Base-by-base conservation (phyloP, 2,329 filamentous ascomycete genomes). In the Myriosclerotinia scirpicola region DNA sequence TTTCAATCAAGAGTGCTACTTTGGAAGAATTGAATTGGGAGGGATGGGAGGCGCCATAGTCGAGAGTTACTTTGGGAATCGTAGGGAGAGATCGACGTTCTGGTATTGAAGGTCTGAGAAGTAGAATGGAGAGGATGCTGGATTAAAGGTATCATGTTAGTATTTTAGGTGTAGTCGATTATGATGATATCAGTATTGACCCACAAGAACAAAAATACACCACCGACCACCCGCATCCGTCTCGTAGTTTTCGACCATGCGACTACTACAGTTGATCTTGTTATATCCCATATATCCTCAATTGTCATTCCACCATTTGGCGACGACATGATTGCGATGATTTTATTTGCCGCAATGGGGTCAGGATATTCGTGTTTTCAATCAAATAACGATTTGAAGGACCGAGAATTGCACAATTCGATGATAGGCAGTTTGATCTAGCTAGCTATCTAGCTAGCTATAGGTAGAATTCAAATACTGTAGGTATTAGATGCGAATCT, bases 1-100 rank as follows among this genome's bases (percentile, higher is more conserved):
- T 81, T 75, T 85, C 83, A 68, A 85, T 80, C 30, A 85, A 77
- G 11, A 85, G 79, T 22, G 82, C 84, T 56, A 85, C 78, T 71
- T 70, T 70, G 62, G 67, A 68, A 20, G 44, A 46, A 53, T 71
- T 70, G 42, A 64, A 69, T 38, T 66, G 44, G 9, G 56, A 20
- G 48, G 68, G 56, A 12, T 34, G 5, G 0, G 12, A 50, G 22
- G 55, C 34, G 55, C 53, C 44, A 53, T 68, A 67, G 52, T 67
- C 56, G 53, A 71, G 50, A 3, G 60, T 44, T 38, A 71, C 58
- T 42, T 68, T 66, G 26, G 69, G 69, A 8, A 71, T 46, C 3
- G 56, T 20, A 20, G 65, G 67, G n/a, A 74, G 64, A 22, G 68
- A 66, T 34, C 69, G 58, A 9, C 44, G 55, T 7, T 69, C 58